phyloP scores from a whole-genome alignment of 192 early-diverging fungal genomes.

The Coemansia reversa region DNA sequence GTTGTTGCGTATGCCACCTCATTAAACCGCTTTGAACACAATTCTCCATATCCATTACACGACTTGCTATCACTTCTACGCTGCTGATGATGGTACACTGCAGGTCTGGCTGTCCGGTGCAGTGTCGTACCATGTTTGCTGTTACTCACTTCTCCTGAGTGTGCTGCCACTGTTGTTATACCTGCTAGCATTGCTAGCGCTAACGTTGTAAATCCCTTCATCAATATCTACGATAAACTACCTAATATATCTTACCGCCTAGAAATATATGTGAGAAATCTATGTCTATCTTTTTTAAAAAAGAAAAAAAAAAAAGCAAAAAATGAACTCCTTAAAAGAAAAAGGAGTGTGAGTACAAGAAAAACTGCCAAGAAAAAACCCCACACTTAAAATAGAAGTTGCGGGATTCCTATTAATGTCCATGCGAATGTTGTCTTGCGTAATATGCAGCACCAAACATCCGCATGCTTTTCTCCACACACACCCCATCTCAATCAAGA shows the following conservation, averaged over 20 bases:
- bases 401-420: not conserved
- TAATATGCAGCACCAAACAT: too few species aligned
- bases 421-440: not conserved
- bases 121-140: not conserved
- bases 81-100: not conserved
- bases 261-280: too few species aligned
- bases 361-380: not conserved
- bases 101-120: not conserved
- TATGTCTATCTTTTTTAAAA: not conserved
- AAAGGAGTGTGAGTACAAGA: not conserved
- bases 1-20: conserved; percentile 66
- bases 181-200: not conserved
- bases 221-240: not conserved
- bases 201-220: conserved; percentile 8
- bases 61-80: conserved; percentile 4
- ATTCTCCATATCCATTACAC: conserved; percentile 69
- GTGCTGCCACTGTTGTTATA: not conserved
- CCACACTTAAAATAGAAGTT: conserved; percentile 7
- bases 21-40: conserved; percentile 65
- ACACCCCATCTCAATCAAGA: not conserved
- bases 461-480: too few species aligned
- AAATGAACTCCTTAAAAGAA: not conserved
- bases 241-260: too few species aligned
- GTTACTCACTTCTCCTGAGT: not conserved
- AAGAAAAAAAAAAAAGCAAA: conserved; percentile 11